Base-by-base conservation (phyloP, 345 rosid species). In the Limnanthes douglasii region DNA sequence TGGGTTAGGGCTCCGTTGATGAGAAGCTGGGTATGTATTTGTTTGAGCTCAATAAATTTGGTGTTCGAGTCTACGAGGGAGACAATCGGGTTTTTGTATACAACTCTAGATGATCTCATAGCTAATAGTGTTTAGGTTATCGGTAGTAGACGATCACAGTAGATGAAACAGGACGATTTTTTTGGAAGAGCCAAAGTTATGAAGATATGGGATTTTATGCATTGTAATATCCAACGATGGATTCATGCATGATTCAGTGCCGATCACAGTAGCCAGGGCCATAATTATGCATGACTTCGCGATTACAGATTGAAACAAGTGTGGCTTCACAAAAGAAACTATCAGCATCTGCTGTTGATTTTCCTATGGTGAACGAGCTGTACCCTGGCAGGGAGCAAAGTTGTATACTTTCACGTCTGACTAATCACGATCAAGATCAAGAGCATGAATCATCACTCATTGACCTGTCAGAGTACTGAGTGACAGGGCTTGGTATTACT, bases 261-360 rank as follows among this genome's bases (percentile, higher is more conserved):
- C 95, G 19, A 77, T 90, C 60, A 80, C 84, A 37, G 54, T 80
- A 57, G 31, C 92, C 12, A 77, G 64, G 12, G 84, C 98, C 28
- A 60, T 90, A 60, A 74, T 90, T 92, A 90, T 90, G 92, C 98
- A 90, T 51, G 95, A 90, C 69, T 84, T 90, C 65, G 98, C 93
- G 26, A 80, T 90, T 39, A 84, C 98, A 19, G 92, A 70, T 79
- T 86, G 66, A 74, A 62, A 64, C 75, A 16, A 86, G 95, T 26
- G 27, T 54, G 32, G 94, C 98, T 50, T 59, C 79, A 21, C 92
- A 90, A 56, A 90, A 68, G 74, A 74, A 60, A 55, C 49, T 83
- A 26, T 83, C 94, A 5, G 85, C 66, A 34, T 53, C 94, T 49
- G 60, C 84, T 9, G 94, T 88, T 35, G 98, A 83, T 57, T 83